Conservation (phyloP, 2,329 filamentous ascomycete species). For the Spiromastix sp. region DNA sequence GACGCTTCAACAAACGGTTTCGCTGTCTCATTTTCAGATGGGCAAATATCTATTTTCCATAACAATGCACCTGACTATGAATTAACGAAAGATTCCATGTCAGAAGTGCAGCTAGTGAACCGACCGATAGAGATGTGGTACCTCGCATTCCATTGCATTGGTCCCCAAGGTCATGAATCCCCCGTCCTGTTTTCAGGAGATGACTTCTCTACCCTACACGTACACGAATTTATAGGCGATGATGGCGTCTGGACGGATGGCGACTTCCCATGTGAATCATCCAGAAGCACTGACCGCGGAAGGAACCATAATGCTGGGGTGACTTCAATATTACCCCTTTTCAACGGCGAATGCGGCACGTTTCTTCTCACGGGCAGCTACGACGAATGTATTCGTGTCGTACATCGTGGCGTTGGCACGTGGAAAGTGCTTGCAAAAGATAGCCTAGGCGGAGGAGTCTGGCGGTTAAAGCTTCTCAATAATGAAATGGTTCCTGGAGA, state of each 20-base stretch:
- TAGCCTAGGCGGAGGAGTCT: constrained; percentile 71
- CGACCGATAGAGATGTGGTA: constrained; percentile 31
- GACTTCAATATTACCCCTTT: constrained; percentile 70
- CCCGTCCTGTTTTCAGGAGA: constrained; percentile 29
- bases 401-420: constrained; percentile 17
- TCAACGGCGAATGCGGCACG: constrained; percentile 36
- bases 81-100: constrained; percentile 40
- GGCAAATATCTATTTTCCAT: constrained; percentile 48
- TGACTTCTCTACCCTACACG: constrained; percentile 28
- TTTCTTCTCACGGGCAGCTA: constrained; percentile 81
- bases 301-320: constrained; percentile 71
- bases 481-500: not conserved
- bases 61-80: constrained; percentile 31
- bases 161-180: not conserved
- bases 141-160: constrained; percentile 15
- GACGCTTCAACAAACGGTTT: constrained; percentile 39
- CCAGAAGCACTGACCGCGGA: constrained; percentile 33
- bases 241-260: constrained; percentile 5
- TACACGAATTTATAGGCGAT: constrained; percentile 18
- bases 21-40: constrained; percentile 61
- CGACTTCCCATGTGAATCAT: constrained; percentile 1
- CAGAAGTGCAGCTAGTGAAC: constrained; percentile 61
- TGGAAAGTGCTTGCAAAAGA: constrained; percentile 48
- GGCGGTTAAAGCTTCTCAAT: constrained; percentile 61
- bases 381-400: constrained; percentile 68